Evolutionary conservation across 768 basidiomycete species (phyloP), one percentile per base, ranked within the genome.

Genomic region (Trametes sanguinea): DNA sequence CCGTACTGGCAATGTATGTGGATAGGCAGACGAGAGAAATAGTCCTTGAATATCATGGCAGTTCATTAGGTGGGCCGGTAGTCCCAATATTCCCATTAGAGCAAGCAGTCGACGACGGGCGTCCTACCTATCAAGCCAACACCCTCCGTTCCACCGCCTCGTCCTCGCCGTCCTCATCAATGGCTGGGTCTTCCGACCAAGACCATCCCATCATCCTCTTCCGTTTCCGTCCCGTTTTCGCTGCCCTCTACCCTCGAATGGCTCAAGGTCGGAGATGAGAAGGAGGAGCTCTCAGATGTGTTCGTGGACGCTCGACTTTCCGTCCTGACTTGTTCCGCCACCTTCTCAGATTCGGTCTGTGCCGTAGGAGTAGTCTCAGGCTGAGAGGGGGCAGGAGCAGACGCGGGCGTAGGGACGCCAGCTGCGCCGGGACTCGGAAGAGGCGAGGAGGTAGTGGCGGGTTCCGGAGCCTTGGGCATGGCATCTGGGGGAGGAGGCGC

Each of bases 141-240:
- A 35, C 40, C 35, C 37, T n/a, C 22, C 54, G 16, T n/a, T 35
- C 32, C 37, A 43, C 17, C 45, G 8, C 42, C 14, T 27, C 42
- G 22, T 22, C 22, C 22, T 22, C 22, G 22, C 22, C 22, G 22
- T 22, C 22, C 22, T 22, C 22, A 22, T 56, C 54, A 51, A 51
- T 56, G 47, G 32, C 47, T 65, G 16, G 89, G 90, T 60, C 86
- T 81, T 43, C 85, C 87, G 53, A 93, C 85, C 32, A 92, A 72
- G 61, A 93, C 83, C 86, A 92, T 87, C 6, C 89, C 91, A 68
- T 93, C 91, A 60, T 94, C 91, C 69, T 89, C 87, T 71, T 94
- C 91, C 42, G 90, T 92, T 67, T 91, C 90, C 27, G 77, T 78
- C 8, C 87, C 88, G 64, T 82, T 81, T 70, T 87, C 87, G 65